A percentile compares a stretch with the other conserved stretches of the same genome.
These are phyloP conservation scores for Boletus barrowsii DNA, from an alignment of 768 basidiomycete species.

Conservation along the genomic window DNA sequence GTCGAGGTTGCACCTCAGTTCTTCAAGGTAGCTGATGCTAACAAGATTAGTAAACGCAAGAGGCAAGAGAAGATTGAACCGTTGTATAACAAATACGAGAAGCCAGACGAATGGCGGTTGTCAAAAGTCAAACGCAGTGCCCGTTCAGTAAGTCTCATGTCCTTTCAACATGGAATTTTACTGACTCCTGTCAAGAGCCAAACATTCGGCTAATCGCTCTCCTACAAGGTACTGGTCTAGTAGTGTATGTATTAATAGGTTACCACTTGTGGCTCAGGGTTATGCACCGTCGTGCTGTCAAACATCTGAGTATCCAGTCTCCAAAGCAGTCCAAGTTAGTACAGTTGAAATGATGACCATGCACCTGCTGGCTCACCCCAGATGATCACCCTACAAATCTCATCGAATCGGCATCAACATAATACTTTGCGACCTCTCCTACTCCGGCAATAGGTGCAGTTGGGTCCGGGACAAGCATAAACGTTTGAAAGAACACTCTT, in stretches of 20 bases:
- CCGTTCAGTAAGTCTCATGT: slow-evolving; percentile 56
- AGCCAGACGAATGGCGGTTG: slow-evolving; percentile 91
- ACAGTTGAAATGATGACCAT: background rate
- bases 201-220: slow-evolving; percentile 69
- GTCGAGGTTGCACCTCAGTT: slow-evolving; percentile 97
- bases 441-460: slow-evolving; percentile 58
- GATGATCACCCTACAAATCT: slow-evolving; percentile 70
- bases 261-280: background rate
- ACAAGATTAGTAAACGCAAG: slow-evolving; percentile 97
- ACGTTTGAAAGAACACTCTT: slow-evolving; percentile 84
- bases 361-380: background rate
- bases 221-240: background rate
- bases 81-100: slow-evolving; percentile 92
- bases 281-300: background rate
- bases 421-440: slow-evolving; percentile 80
- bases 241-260: slow-evolving; percentile 13
- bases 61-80: slow-evolving; percentile 97
- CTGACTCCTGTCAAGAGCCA: slow-evolving; percentile 57
- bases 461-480: slow-evolving; percentile 78
- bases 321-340: background rate
- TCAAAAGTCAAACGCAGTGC: slow-evolving; percentile 91
- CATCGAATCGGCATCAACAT: slow-evolving; percentile 72
- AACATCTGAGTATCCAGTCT: too few relatives aligned
- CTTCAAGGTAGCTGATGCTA: slow-evolving; percentile 97
- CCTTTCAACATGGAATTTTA: background rate